Evolutionary conservation across 2,329 filamentous ascomycete genomes (phyloP).

Genomic region (Trichoderma sp.): DNA sequence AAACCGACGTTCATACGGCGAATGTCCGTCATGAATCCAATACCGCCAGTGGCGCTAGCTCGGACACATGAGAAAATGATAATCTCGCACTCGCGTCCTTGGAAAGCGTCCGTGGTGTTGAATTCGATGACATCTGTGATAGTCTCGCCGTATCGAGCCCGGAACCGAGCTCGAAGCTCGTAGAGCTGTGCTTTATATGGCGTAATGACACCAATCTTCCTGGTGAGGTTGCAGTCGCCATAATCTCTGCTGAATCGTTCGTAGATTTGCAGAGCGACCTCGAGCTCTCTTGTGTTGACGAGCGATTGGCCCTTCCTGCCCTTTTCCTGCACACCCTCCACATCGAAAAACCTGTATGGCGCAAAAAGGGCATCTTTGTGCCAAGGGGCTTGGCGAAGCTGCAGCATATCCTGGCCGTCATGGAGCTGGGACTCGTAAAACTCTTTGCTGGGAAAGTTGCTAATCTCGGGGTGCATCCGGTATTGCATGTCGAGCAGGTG

Average conservation of each 20-base stretch:
- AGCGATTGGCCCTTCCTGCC: slow-evolving; percentile 85
- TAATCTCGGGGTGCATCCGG: slow-evolving; percentile 98
- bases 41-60: slow-evolving; percentile 87
- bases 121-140: slow-evolving; percentile 87
- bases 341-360: slow-evolving; percentile 96
- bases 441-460: slow-evolving; percentile 80
- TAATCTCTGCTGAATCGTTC: slow-evolving; percentile 76
- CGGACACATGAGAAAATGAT: slow-evolving; percentile 99
- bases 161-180: slow-evolving; percentile 76
- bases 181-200: slow-evolving; percentile 93
- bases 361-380: slow-evolving; percentile 78
- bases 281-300: slow-evolving; percentile 83
- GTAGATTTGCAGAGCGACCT: slow-evolving; percentile 83
- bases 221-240: slow-evolving; percentile 65
- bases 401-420: slow-evolving; percentile 82
- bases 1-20: slow-evolving; percentile 99
- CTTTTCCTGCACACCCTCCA: slow-evolving; percentile 80
- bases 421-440: slow-evolving; percentile 90
- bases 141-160: slow-evolving; percentile 67
- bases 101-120: slow-evolving; percentile 98
- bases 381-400: slow-evolving; percentile 78
- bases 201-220: slow-evolving; percentile 95
- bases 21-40: slow-evolving; percentile 98
- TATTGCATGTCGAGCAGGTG: slow-evolving; percentile 98
- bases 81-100: slow-evolving; percentile 93